A percentile compares a stretch with the other conserved stretches of the same genome.
phyloP scores from a whole-genome alignment of 2,329 filamentous ascomycete genomes.

The Trichoderma guizhouense region DNA sequence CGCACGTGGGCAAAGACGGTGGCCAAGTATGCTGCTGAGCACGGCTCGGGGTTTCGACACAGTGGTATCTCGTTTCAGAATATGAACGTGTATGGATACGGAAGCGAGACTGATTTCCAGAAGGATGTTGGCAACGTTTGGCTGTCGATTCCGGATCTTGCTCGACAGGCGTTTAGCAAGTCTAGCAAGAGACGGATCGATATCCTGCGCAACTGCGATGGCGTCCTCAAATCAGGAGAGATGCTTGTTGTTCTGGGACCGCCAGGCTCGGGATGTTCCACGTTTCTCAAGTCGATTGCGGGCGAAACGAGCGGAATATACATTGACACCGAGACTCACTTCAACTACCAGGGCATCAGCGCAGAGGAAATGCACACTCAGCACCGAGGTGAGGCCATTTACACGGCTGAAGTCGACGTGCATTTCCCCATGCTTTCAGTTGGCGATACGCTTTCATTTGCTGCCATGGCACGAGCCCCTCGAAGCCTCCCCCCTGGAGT shows the following conservation, averaged over 20 bases:
- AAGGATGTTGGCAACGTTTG: constrained; percentile 40
- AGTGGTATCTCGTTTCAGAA: constrained; percentile 42
- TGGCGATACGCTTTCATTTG: constrained; percentile 63
- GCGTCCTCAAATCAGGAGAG: constrained; percentile 58
- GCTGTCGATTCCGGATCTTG: constrained; percentile 8
- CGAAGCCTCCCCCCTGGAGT: constrained; percentile 38
- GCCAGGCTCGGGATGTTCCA: constrained; percentile 58
- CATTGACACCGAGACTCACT: constrained; percentile 24
- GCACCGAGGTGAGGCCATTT: constrained; percentile 53
- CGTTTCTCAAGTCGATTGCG: constrained; percentile 57
- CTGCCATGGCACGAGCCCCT: constrained; percentile 52
- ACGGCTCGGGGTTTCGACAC: constrained; percentile 24
- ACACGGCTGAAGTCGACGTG: constrained; percentile 63
- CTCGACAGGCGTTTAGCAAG: not conserved
- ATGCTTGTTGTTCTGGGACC: constrained; percentile 64
- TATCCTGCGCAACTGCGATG: constrained; percentile 59
- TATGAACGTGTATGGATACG: constrained; percentile 42
- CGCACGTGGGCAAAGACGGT: constrained; percentile 39
- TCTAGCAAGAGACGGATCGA: not conserved
- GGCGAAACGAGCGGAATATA: constrained; percentile 55
- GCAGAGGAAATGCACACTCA: constrained; percentile 61
- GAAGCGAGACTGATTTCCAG: constrained; percentile 42
- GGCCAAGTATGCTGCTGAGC: constrained; percentile 30
- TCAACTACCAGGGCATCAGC: constrained; percentile 52
- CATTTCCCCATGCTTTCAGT: constrained; percentile 64